Base-by-base conservation (phyloP, 208 protist species). In the Crithidia brevicula region DNA sequence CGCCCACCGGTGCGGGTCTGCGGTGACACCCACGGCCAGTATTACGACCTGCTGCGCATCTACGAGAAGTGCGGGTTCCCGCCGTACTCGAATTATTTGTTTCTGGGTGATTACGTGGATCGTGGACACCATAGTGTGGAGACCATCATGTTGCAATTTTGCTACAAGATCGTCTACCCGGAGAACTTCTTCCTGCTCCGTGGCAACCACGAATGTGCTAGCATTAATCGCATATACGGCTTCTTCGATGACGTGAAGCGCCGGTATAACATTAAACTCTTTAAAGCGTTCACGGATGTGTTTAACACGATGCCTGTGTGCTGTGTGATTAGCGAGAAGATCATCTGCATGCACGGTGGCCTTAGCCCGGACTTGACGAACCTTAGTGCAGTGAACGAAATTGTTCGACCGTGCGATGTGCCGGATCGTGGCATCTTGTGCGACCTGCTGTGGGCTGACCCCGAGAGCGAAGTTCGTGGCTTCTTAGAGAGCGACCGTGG, bases 301-400 rank as follows among this genome's bases (percentile, higher is more conserved):
- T 99, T 99, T 83, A 99, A 99, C 83, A 99, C 96, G 77, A 89
- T 99, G 67, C 99, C 99, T n/a, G 90, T 99, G 45, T 98, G 97
- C 31, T 98, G 98, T 4, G 81, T 99, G 36, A 97, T 99, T 36
- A 98, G 99, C 59, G 98, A 99, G 63, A 99, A 99, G 77, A 99
- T 99, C 62, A 99, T 99, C 63, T 99, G 98, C 80, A 99, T 98
- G 84, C 98, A 99, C 71, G 98, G 98, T 43, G 98, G 98, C 27
- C 90, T 99, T 33, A 98, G 93, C 13, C 99, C 99, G 18, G 96
- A 99, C 57, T 76, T 99, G 4, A 91, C 97, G 13, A 82, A 77
- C 13, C 77, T 99, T 60, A 83, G 97, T 8, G 83, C 98, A 43
- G 95, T 99, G 23, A 75, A 83, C 20, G 91, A 96, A 30, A 96